Evolutionary conservation across 108 stramenopile genomes (phyloP).

Genomic region (Nannochloropsis oceanica): DNA sequence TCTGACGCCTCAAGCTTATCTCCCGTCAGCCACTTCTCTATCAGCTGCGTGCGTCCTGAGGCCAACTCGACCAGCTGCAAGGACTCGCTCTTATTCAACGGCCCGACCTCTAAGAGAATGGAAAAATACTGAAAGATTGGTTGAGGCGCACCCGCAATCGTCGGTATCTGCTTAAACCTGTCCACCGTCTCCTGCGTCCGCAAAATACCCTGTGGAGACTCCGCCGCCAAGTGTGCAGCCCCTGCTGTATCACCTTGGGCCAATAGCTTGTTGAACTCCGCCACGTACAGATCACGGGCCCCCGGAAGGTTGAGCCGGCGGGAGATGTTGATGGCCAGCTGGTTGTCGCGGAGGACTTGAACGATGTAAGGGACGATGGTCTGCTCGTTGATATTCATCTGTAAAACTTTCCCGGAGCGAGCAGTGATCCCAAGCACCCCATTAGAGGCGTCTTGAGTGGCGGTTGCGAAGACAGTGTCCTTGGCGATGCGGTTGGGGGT

Average conservation of each 20-base stretch:
- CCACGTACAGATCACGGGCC: constrained; percentile 83
- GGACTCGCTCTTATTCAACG: constrained; percentile 89
- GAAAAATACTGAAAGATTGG: constrained; percentile 98
- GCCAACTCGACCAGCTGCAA: constrained; percentile 89
- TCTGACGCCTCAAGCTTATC: constrained; percentile 73
- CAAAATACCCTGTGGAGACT: constrained; percentile 56
- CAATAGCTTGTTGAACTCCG: constrained; percentile 84
- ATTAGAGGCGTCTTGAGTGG: constrained; percentile 46
- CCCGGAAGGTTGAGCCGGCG: constrained; percentile 87
- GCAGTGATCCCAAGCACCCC: constrained; percentile 84
- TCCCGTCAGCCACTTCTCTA: constrained; percentile 99
- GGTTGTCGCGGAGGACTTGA: constrained; percentile 70
- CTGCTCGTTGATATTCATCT: constrained; percentile 69
- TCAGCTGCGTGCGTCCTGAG: constrained; percentile 80
- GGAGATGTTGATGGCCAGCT: constrained; percentile 80
- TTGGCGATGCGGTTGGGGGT: constrained; percentile 67
- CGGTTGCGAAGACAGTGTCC: constrained; percentile 88
- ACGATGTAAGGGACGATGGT: constrained; percentile 87
- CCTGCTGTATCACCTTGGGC: constrained; percentile 66
- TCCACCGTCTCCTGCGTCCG: constrained; percentile 93
- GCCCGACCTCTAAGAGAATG: constrained; percentile 77
- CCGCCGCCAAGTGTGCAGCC: constrained; percentile 79
- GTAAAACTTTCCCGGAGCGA: constrained; percentile 80
- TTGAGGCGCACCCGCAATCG: constrained; percentile 82
- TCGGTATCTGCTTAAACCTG: constrained; percentile 88